These are phyloP conservation scores for Chlorella sp. DNA, from an alignment of 139 green algal genomes.

Conservation along the genomic window DNA sequence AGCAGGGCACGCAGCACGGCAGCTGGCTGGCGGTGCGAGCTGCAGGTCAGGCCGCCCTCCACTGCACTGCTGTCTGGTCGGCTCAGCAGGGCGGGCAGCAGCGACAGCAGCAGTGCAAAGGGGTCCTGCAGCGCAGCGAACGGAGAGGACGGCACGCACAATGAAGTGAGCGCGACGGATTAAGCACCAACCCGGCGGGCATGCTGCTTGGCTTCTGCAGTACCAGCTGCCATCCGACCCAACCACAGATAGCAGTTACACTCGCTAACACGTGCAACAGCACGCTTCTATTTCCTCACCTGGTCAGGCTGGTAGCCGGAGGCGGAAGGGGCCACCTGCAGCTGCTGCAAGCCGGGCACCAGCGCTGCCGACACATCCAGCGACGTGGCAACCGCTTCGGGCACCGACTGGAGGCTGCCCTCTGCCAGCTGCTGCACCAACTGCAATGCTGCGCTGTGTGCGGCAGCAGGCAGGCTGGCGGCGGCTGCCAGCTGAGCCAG, in stretches of 20 bases:
- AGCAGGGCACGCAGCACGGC: not conserved
- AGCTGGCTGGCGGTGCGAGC: not conserved
- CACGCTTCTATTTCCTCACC: not conserved
- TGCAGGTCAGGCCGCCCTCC: not conserved
- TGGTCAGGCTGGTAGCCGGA: not conserved
- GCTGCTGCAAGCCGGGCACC: constrained; percentile 12
- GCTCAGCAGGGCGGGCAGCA: constrained; percentile 19
- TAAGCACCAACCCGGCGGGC: not conserved
- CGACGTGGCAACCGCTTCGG: not conserved
- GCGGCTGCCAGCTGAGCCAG: constrained; percentile 12
- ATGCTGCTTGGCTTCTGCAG: not conserved
- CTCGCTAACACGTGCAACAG: not conserved
- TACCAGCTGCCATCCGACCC: not conserved
- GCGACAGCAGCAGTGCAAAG: not conserved
- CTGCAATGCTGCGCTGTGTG: not conserved
- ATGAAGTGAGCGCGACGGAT: too few relatives aligned
- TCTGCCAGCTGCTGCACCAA: not conserved
- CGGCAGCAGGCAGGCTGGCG: not conserved
- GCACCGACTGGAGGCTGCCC: not conserved
- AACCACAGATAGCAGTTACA: not conserved
- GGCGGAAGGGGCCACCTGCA: not conserved
- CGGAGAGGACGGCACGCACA: not conserved
- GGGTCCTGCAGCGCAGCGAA: not conserved
- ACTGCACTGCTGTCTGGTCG: not conserved
- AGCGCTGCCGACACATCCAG: not conserved